Base-by-base conservation (phyloP, 2,329 filamentous ascomycete species). In the Penicillium sp. region DNA sequence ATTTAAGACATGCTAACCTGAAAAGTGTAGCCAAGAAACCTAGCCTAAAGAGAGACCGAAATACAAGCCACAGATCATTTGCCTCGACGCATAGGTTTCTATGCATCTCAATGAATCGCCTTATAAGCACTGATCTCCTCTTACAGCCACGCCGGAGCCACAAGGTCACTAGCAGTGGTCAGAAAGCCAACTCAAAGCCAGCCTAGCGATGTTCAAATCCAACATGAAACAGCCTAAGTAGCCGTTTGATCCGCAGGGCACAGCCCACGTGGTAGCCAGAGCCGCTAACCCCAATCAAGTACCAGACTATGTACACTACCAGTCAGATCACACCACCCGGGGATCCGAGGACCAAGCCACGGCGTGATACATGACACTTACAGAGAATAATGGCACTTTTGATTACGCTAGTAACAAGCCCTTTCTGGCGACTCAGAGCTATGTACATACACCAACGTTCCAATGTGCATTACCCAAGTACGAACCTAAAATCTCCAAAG, bases 211-310 rank as follows among this genome's bases (percentile, higher is more conserved):
- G n/a, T 11, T 38, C 19, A 33, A 11, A 14, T 19, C 35, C 33
- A 13, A 16, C 8, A 52, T 51, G 43, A 43, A 26, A 38, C 43
- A 33, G n/a, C 38, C 38, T 2, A 37, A 37, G 1, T 19, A 38
- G 28, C 33, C 4, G 26, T 37, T 13, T 46, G 45, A 51, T 57
- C 55, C 35, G 33, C 55, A 57, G 43, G 55, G 43, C 42, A 38
- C 52, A 55, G 22, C 25, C 43, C 43, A 49, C 55, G 33, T 48
- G 43, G 19, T 38, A 14, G 42, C n/a, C 19, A n/a, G 16, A 19
- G 11, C 55, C 55, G 30, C 55, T 57, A 57, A 22, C 55, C 55
- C 43, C 22, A 51, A 40, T 42, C 43, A 43, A 37, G 43, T 14
- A 19, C 3, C 22, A 25, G 49, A 38, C 25, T 22, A 22, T 22